Evolutionary conservation across 164 flowering plant genomes (phyloP).

Genomic region (Amborella trichopoda): DNA sequence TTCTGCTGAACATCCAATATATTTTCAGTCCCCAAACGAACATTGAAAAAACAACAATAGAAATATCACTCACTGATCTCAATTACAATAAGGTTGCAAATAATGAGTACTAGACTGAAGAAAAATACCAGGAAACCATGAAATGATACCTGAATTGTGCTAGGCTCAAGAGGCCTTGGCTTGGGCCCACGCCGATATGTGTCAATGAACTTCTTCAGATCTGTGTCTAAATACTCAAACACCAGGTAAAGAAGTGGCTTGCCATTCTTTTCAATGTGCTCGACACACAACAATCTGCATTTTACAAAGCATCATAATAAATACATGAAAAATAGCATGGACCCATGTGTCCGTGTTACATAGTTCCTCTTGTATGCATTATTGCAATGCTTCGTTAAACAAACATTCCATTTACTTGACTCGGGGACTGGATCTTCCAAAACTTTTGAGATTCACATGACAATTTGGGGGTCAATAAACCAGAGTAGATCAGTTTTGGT

Average conservation of each 20-base stretch:
- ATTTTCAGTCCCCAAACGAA: neutral
- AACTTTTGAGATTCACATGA: too few relatives aligned
- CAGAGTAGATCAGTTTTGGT: too few relatives aligned
- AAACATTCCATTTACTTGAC: too few relatives aligned
- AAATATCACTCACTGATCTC: neutral
- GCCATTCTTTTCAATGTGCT: conserved; percentile 65
- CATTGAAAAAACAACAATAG: neutral
- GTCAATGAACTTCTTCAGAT: conserved; percentile 89
- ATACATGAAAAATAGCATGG: too few relatives aligned
- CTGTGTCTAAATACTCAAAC: conserved; percentile 92
- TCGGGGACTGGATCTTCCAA: too few relatives aligned
- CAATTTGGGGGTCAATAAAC: too few relatives aligned
- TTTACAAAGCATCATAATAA: too few relatives aligned
- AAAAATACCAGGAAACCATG: neutral
- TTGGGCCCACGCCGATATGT: conserved; percentile 67
- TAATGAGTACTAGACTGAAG: neutral
- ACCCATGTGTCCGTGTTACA: too few relatives aligned
- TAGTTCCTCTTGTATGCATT: too few relatives aligned
- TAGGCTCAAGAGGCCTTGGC: conserved; percentile 55
- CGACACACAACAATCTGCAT: conserved; percentile 67
- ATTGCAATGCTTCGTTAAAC: too few relatives aligned
- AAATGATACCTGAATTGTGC: conserved; percentile 22
- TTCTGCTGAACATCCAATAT: neutral
- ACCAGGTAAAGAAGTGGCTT: conserved; percentile 84
- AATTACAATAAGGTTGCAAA: neutral